Conservation (phyloP, 108 stramenopile species). For the Cylindrotheca closterium region DNA sequence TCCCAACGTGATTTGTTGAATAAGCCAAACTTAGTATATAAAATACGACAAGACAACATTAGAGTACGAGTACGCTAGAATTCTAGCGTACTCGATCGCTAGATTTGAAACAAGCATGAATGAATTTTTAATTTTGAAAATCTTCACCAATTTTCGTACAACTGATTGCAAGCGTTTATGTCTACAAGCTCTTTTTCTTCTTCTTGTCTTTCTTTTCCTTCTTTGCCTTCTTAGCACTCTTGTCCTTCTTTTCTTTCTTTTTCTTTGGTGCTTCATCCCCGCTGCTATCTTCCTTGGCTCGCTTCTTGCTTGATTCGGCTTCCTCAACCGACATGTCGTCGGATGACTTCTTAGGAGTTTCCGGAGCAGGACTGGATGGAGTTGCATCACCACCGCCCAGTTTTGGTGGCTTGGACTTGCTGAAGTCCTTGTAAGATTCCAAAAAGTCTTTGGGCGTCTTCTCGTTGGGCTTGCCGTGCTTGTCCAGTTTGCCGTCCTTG, state of each 20-base stretch:
- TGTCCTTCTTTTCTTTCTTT: slow-evolving; percentile 33
- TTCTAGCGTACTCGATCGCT: too few relatives aligned
- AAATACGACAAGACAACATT: too few relatives aligned
- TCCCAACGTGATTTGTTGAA: too few relatives aligned
- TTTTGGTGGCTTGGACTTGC: slow-evolving; percentile 56
- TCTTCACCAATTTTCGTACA: too few relatives aligned
- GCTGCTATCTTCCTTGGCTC: slow-evolving; percentile 34
- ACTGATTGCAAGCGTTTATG: not conserved
- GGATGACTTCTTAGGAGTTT: not conserved
- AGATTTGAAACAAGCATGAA: too few relatives aligned
- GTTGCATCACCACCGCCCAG: slow-evolving; percentile 30
- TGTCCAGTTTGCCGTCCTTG: slow-evolving; percentile 98
- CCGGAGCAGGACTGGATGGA: slow-evolving; percentile 9
- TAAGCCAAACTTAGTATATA: too few relatives aligned
- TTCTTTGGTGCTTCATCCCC: slow-evolving; percentile 28
- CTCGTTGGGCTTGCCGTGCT: slow-evolving; percentile 97
- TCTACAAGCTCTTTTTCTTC: not conserved
- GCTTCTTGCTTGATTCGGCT: slow-evolving; percentile 26
- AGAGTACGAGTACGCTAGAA: too few relatives aligned
- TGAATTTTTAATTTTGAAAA: too few relatives aligned
- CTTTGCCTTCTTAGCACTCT: slow-evolving; percentile 39
- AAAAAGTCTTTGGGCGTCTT: slow-evolving; percentile 94
- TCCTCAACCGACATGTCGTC: slow-evolving; percentile 23
- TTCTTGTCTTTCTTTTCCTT: slow-evolving; percentile 13
- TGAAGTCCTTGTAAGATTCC: slow-evolving; percentile 76